A percentile compares a stretch with the other conserved stretches of the same genome.
phyloP scores from a whole-genome alignment of 176 grass and related monocot genomes.

The Bolboschoenus planiculmis region DNA sequence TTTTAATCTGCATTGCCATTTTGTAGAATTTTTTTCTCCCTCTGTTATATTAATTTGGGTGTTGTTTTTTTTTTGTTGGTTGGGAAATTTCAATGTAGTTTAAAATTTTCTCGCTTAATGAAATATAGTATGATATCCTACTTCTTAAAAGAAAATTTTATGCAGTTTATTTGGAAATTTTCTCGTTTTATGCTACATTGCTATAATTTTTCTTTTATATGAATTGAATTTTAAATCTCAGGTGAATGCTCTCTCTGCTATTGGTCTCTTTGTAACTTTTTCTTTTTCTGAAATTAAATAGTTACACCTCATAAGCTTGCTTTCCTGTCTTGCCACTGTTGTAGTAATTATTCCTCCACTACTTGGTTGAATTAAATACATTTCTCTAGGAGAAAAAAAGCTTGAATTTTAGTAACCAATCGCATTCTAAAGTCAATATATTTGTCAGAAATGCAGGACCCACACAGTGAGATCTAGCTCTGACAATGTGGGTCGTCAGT shows the following conservation, averaged over 20 bases:
- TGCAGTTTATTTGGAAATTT: not conserved
- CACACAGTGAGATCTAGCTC: not conserved
- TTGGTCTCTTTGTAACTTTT: slow-evolving; percentile 12
- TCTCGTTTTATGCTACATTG: not conserved
- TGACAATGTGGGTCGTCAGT: slow-evolving; percentile 1
- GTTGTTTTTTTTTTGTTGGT: not conserved
- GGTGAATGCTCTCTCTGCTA: not conserved
- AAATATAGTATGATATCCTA: not conserved
- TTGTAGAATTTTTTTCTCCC: not conserved
- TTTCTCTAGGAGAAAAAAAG: not conserved
- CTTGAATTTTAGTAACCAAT: not conserved
- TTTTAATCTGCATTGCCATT: slow-evolving; percentile 3
- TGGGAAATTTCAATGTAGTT: not conserved
- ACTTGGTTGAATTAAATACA: not conserved
- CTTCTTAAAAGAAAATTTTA: not conserved
- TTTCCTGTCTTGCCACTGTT: slow-evolving; percentile 3
- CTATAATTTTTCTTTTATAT: not conserved
- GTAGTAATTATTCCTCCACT: slow-evolving; percentile 1
- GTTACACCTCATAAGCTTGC: not conserved
- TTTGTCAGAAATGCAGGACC: not conserved
- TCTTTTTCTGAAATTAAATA: not conserved
- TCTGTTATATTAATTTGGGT: not conserved
- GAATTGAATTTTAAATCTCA: not conserved
- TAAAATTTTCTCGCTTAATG: not conserved
- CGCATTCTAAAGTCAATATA: not conserved